Percentiles rank a stretch among this genome's conserved stretches.
Conservation (phyloP, 2,329 filamentous ascomycete species). For the Byssoonygena ceratinophila region DNA sequence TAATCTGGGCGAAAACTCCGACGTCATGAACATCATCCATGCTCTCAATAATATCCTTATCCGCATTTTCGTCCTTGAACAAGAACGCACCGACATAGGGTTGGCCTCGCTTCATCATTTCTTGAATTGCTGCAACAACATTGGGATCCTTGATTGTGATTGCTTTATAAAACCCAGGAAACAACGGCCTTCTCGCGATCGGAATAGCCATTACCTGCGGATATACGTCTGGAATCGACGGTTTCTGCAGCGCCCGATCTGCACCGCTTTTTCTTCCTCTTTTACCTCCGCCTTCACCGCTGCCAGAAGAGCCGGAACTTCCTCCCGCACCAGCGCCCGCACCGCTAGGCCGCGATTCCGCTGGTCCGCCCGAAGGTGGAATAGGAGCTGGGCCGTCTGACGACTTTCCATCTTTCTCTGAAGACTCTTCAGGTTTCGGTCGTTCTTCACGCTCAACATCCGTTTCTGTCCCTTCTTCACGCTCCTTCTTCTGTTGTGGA, state of each 20-base stretch:
- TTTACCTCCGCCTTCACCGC: constrained; percentile 35
- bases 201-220: constrained; percentile 96
- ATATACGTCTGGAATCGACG: constrained; percentile 84
- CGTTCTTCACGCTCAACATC: constrained; percentile 26
- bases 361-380: constrained; percentile 27
- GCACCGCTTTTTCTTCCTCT: constrained; percentile 52
- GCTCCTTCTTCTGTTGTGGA: constrained; percentile 33
- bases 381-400: constrained; percentile 40
- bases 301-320: constrained; percentile 3
- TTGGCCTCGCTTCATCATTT: constrained; percentile 93
- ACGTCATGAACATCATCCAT: constrained; percentile 88
- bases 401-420: constrained; percentile 36
- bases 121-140: constrained; percentile 82
- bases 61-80: constrained; percentile 90
- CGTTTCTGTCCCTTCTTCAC: constrained; percentile 36
- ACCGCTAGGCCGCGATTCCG: constrained; percentile 41
- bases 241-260: constrained; percentile 76
- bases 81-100: constrained; percentile 95
- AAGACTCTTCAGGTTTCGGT: constrained; percentile 27
- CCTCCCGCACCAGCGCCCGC: constrained; percentile 38
- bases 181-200: constrained; percentile 83
- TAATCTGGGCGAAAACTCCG: constrained; percentile 95
- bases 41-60: constrained; percentile 86
- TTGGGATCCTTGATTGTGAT: constrained; percentile 91
- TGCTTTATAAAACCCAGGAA: constrained; percentile 97